Evolutionary conservation across 768 basidiomycete species (phyloP).

Genomic region (Boletus subparvulus): DNA sequence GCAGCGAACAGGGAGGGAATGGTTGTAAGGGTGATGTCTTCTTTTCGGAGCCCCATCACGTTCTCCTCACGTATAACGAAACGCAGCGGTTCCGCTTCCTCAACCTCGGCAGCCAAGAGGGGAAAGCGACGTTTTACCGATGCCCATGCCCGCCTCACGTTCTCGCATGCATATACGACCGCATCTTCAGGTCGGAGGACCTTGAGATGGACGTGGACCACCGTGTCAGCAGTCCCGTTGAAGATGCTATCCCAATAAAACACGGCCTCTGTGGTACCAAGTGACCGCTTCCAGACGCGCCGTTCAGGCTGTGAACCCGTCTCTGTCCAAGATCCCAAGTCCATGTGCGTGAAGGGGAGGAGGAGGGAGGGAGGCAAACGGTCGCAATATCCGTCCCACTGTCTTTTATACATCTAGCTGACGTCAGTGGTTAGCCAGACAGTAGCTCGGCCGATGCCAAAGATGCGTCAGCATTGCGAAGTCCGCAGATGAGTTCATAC

Average conservation of each 20-base stretch:
- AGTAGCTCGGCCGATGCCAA: no score
- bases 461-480: no score
- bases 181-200: neutral
- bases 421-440: no score
- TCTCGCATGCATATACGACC: neutral
- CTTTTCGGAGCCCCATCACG: neutral
- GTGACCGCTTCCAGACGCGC: neutral
- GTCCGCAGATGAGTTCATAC: no score
- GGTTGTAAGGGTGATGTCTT: neutral
- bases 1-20: neutral
- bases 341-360: no score
- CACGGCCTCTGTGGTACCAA: neutral
- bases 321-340: no score
- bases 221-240: neutral
- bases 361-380: no score
- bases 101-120: neutral
- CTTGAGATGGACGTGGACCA: neutral
- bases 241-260: neutral
- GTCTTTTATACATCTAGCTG: no score
- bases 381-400: no score
- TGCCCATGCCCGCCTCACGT: neutral
- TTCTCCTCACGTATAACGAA: neutral
- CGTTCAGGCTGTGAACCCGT: neutral
- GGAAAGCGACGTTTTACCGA: neutral
- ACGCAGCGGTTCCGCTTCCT: neutral